Conservation (phyloP, 139 green algal species). For the Raphidocelis subcapitata region DNA sequence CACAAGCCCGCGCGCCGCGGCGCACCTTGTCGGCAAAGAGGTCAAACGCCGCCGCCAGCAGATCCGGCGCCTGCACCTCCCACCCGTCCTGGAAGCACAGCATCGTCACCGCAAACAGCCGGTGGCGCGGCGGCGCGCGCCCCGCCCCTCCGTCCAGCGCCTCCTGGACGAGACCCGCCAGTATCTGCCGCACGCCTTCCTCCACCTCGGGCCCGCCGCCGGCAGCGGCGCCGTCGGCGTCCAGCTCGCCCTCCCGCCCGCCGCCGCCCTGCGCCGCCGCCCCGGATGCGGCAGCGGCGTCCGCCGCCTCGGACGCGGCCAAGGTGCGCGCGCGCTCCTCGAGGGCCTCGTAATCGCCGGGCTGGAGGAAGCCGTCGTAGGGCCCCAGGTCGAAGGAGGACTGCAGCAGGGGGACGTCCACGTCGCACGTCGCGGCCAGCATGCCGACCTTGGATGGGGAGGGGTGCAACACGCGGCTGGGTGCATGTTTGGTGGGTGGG, state of each 20-base stretch:
- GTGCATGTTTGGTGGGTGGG: background rate
- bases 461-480: constrained; percentile 60
- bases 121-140: constrained; percentile 5
- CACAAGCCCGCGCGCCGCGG: too few relatives aligned
- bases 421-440: constrained; percentile 45
- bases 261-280: constrained; percentile 3
- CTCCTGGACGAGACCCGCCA: constrained; percentile 29
- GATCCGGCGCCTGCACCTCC: constrained; percentile 37
- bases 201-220: background rate
- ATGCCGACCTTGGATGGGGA: too few relatives aligned
- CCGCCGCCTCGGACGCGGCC: background rate
- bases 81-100: constrained; percentile 54
- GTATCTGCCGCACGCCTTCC: constrained; percentile 19
- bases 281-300: background rate
- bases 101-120: constrained; percentile 64
- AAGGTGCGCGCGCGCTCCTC: constrained; percentile 15
- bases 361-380: constrained; percentile 60
- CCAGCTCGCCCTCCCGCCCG: background rate
- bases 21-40: constrained; percentile 29
- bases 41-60: constrained; percentile 28
- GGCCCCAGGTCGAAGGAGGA: constrained; percentile 62
- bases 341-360: constrained; percentile 45
- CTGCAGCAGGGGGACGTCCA: constrained; percentile 47
- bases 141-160: background rate
- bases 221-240: background rate